These are phyloP conservation scores for Candida golubevii DNA, from an alignment of 805 yeast genomes.

Conservation along the genomic window DNA sequence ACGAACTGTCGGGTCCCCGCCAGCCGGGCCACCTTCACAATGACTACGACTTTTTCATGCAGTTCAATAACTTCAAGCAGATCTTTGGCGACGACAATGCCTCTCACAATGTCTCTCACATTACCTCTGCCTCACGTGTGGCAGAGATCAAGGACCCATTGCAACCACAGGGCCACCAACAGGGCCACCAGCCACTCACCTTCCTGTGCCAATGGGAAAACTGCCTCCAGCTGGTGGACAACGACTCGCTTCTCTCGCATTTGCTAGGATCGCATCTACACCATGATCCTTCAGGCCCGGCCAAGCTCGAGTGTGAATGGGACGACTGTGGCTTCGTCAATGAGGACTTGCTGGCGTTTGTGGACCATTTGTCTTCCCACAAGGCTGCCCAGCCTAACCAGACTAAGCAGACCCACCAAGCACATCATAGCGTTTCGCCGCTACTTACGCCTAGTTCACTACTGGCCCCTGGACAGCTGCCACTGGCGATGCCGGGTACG, in stretches of 20 bases:
- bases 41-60: constrained; percentile 37
- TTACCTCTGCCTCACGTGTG: too few species aligned
- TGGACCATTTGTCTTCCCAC: constrained; percentile 48
- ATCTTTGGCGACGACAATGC: constrained; percentile 6
- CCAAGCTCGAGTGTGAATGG: constrained; percentile 65
- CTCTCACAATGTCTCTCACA: neutral
- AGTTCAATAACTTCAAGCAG: constrained; percentile 30
- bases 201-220: constrained; percentile 63
- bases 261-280: constrained; percentile 48
- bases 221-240: constrained; percentile 44
- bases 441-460: constrained; percentile 11
- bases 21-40: constrained; percentile 14
- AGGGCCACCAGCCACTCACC: neutral
- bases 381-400: constrained; percentile 7
- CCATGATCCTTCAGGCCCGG: constrained; percentile 33
- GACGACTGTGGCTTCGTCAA: constrained; percentile 59
- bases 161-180: neutral
- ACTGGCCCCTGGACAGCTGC: neutral
- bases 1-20: too few species aligned
- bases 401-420: too few species aligned
- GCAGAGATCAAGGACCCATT: constrained; percentile 1
- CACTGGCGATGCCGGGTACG: too few species aligned
- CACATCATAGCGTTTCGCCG: neutral
- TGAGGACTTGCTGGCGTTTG: constrained; percentile 47
- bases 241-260: constrained; percentile 30